Evolutionary conservation across 495 filamentous ascomycete genomes (phyloP).

Genomic region (Talaromyces adpressus): DNA sequence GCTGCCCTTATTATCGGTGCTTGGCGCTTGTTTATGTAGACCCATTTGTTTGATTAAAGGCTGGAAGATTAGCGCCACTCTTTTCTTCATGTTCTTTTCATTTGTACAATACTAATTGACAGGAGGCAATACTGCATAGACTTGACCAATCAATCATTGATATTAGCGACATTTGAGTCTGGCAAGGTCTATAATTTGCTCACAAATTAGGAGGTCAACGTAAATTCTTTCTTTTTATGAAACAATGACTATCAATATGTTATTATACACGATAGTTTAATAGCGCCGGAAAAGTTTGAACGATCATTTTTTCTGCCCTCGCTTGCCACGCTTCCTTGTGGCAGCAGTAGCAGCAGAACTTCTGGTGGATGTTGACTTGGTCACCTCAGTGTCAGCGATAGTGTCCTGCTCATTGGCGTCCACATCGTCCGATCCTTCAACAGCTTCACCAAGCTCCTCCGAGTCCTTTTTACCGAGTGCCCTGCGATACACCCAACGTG

Average conservation of each 20-base stretch:
- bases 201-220: background rate
- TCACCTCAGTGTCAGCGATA: background rate
- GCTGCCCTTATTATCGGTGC: conserved; percentile 92
- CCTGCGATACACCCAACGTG: conserved; percentile 54
- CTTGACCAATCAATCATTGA: background rate
- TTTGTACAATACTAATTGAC: conserved; percentile 14
- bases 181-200: background rate
- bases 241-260: background rate
- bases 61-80: conserved; percentile 11
- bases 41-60: conserved; percentile 12
- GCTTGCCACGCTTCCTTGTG: conserved; percentile 7
- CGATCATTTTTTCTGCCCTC: background rate
- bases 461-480: conserved; percentile 13
- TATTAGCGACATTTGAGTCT: background rate
- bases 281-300: background rate
- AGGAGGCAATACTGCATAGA: background rate
- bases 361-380: background rate
- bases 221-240: background rate
- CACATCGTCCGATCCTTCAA: background rate
- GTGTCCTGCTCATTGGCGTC: background rate
- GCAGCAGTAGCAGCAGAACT: background rate
- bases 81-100: conserved; percentile 9
- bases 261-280: background rate
- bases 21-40: conserved; percentile 75
- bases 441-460: background rate